These are phyloP conservation scores for Talinum fruticosum DNA, from an alignment of 148 eudicot species.

Conservation along the genomic window DNA sequence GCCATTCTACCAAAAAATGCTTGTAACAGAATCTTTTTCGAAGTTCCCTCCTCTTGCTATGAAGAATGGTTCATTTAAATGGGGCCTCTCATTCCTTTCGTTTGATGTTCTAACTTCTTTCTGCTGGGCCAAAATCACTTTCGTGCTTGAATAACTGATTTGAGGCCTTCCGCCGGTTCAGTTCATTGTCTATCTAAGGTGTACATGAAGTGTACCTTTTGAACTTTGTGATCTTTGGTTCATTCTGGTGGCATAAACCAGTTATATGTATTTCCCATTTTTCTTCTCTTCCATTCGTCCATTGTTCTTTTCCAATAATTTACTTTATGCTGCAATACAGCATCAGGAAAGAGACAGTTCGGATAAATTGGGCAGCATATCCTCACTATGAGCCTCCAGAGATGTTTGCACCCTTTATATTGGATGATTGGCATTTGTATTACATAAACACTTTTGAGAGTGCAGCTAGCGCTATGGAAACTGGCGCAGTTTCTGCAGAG, in stretches of 20 bases:
- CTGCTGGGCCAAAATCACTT: neutral
- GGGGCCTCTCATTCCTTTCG: too few relatives aligned
- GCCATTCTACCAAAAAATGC: too few relatives aligned
- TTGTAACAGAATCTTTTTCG: too few relatives aligned
- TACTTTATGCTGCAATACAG: slow-evolving; percentile 31
- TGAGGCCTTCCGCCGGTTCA: neutral
- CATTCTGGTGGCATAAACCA: neutral
- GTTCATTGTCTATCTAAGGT: neutral
- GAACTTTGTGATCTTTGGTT: neutral
- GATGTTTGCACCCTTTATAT: slow-evolving; percentile 69
- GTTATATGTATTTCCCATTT: neutral
- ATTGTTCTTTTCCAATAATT: neutral
- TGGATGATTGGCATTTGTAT: slow-evolving; percentile 77
- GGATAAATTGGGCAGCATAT: slow-evolving; percentile 87
- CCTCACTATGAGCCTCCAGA: slow-evolving; percentile 91
- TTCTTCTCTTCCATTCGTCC: neutral
- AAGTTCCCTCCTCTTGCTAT: too few relatives aligned
- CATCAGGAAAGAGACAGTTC: slow-evolving; percentile 59
- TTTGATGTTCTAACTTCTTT: neutral
- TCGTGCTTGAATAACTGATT: neutral
- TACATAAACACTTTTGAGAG: slow-evolving; percentile 92
- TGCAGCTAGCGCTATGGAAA: slow-evolving; percentile 96
- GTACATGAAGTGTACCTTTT: neutral
- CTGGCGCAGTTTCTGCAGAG: slow-evolving; percentile 91
- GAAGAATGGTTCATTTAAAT: too few relatives aligned